Evolutionary conservation across 164 flowering plant species (phyloP).

Genomic region (Magnolia sinica): DNA sequence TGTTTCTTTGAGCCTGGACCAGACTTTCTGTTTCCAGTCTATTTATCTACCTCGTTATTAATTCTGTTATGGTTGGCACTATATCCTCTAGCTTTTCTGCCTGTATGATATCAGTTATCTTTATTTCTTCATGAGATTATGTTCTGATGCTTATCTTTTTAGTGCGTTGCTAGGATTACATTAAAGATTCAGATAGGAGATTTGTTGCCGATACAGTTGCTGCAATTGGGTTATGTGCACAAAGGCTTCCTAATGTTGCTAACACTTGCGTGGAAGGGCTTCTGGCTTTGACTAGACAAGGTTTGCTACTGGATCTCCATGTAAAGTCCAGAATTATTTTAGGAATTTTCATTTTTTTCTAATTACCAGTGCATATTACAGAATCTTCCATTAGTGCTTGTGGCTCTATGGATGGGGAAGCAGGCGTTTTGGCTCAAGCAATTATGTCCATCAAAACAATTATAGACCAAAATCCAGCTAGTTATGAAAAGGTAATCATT

Average conservation of each 20-base stretch:
- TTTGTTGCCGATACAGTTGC: constrained; percentile 94
- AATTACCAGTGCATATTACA: constrained; percentile 23
- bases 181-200: constrained; percentile 86
- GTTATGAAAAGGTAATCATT: constrained; percentile 67
- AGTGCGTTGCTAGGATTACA: constrained; percentile 74
- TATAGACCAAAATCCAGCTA: constrained; percentile 59
- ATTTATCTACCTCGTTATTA: background rate
- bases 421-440: constrained; percentile 68
- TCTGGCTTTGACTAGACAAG: constrained; percentile 56
- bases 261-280: constrained; percentile 73
- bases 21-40: background rate
- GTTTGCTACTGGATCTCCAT: constrained; percentile 31
- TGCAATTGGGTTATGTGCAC: constrained; percentile 90
- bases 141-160: constrained; percentile 37
- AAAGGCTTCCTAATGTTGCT: constrained; percentile 63
- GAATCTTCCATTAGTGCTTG: constrained; percentile 39
- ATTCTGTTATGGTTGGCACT: background rate
- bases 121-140: background rate
- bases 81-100: background rate
- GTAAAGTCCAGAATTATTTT: background rate
- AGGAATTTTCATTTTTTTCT: background rate
- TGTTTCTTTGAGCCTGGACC: background rate
- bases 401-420: constrained; percentile 55
- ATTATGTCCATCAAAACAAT: constrained; percentile 70
- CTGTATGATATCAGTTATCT: background rate